Evolutionary conservation across 2,329 filamentous ascomycete genomes (phyloP).

Genomic region (Hymenoscyphus fructigenus): DNA sequence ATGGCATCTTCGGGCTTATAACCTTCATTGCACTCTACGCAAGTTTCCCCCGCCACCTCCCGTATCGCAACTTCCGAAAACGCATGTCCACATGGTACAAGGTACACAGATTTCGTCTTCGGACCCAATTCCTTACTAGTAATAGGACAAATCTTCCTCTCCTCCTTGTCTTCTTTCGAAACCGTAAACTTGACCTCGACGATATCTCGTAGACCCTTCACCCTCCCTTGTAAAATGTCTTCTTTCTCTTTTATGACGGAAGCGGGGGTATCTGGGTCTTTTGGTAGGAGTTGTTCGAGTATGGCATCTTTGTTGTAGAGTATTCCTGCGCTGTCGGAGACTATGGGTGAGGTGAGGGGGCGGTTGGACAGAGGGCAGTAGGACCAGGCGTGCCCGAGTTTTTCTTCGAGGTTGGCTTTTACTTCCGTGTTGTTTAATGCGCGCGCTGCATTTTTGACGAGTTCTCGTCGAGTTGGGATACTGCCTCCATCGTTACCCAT

Average conservation of each 20-base stretch:
- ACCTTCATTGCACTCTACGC: conserved; percentile 71
- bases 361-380: conserved; percentile 84
- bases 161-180: conserved; percentile 49
- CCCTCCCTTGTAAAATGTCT: conserved; percentile 56
- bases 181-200: conserved; percentile 76
- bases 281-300: conserved; percentile 63
- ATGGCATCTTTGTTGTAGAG: conserved; percentile 96
- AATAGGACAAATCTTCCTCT: conserved; percentile 79
- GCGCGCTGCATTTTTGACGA: conserved; percentile 90
- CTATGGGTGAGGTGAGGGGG: conserved; percentile 64
- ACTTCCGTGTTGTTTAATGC: conserved; percentile 79
- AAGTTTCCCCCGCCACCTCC: conserved; percentile 66
- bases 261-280: conserved; percentile 49
- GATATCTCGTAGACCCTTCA: conserved; percentile 82
- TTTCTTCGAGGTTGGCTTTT: conserved; percentile 84
- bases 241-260: conserved; percentile 53
- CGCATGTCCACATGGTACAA: conserved; percentile 93
- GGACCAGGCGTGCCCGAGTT: conserved; percentile 81
- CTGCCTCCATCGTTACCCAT: conserved; percentile 99
- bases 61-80: conserved; percentile 85
- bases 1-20: conserved; percentile 77
- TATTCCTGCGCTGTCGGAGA: conserved; percentile 79
- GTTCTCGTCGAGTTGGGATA: conserved; percentile 91
- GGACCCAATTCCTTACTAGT: conserved; percentile 85
- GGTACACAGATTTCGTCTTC: conserved; percentile 75